Evolutionary conservation across 2,329 filamentous ascomycete species (phyloP), one percentile per base, ranked within the genome.

Genomic region (Fonsecaea pedrosoi): DNA sequence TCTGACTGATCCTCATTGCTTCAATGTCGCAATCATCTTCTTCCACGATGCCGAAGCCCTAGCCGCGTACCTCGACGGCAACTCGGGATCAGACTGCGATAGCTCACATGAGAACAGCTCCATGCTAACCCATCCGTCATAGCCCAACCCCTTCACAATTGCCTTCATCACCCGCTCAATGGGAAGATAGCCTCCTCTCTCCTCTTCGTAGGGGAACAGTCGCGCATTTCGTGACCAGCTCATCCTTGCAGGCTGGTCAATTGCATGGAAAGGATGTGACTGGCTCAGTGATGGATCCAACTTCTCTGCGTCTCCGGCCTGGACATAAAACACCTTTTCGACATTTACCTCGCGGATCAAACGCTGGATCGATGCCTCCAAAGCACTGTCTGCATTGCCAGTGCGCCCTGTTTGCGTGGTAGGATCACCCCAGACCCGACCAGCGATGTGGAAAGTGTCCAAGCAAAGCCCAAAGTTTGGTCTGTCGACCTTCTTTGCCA

Each of bases 141-240:
- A 92, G 0, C 87, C 87, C 0, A 91, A 79, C 0, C 84, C 85
- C 7, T 87, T 82, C 21, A 92, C 81, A 57, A 92, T 84, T 0
- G 86, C 84, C 40, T 82, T 77, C 0, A 87, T 81, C 18, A 92
- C 84, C 30, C 87, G 82, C 62, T 82, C 79, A 10, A 90, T 82
- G 0, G 90, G 90, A 1, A 93, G 78, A 73, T 92, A 92, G 0
- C 85, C 90, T 0, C 89, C 89, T 2, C 82, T 77, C 2, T 87
- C 79, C 75, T 83, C 77, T 75, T 89, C 80, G 71, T 90, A 87
- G 68, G 89, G 86, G 73, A 91, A 92, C 3, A 90, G 76, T n/a
- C 91, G 81, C 69, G 89, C 90, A 74, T 92, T 93, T n/a, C 91
- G 80, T 45, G 86, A 91, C 91, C 91, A 94, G 74, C 85, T 91